A percentile compares a stretch with the other conserved stretches of the same genome.
Conservation (phyloP, 73 alveolate species). For the Paramecium caudatum region DNA sequence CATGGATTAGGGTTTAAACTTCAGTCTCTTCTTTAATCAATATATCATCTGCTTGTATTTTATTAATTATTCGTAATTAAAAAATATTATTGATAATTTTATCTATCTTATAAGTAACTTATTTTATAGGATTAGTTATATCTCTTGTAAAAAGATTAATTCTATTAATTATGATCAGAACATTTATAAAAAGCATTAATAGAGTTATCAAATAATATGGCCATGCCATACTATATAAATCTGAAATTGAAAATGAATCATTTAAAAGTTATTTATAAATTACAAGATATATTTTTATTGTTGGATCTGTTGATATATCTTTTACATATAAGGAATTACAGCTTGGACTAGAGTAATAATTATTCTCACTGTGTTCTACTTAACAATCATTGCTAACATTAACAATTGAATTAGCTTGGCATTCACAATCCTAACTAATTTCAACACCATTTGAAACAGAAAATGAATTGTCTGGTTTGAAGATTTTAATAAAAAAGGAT, state of each 20-base stretch:
- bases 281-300: background rate
- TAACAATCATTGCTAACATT: background rate
- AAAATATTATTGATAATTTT: conserved; percentile 44
- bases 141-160: conserved; percentile 60
- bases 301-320: conserved; percentile 3
- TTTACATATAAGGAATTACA: conserved; percentile 20
- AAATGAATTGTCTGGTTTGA: background rate
- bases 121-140: conserved; percentile 56
- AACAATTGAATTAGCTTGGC: background rate
- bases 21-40: conserved; percentile 62
- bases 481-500: background rate
- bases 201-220: background rate
- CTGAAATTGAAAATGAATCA: background rate
- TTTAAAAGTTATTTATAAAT: background rate
- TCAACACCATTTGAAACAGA: conserved; percentile 5
- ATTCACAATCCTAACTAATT: background rate
- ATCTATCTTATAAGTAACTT: conserved; percentile 51
- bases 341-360: background rate
- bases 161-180: background rate
- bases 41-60: conserved; percentile 62
- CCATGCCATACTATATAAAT: conserved; percentile 45
- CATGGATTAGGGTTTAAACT: background rate
- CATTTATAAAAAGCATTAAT: background rate
- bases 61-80: conserved; percentile 5
- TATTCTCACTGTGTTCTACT: background rate